Evolutionary conservation across 2,329 filamentous ascomycete species (phyloP), one percentile per base, ranked within the genome.

Genomic region (Fusarium agapanthi): DNA sequence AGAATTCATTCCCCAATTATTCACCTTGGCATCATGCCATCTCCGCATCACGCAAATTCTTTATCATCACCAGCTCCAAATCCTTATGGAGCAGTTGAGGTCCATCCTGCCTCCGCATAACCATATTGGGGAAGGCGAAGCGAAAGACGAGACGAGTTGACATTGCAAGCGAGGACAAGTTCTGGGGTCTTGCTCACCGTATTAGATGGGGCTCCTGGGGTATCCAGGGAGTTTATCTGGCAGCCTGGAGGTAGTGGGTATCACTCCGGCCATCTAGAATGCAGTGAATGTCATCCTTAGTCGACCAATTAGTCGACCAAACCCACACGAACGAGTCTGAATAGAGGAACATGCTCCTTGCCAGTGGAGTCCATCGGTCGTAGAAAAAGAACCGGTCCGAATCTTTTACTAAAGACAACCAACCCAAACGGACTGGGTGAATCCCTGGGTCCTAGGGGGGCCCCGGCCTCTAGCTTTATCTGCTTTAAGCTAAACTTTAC

Each of bases 351-450:
- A 44, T 7, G 43, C 63, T 47, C 64, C 41, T 28, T 47, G 65
- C 10, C n/a, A 47, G 70, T 67, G 71, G 69, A 37, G 60, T 44
- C n/a, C n/a, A n/a, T 68, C 68, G 71, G 74, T 40, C 44, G 51
- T 51, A 73, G 71, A 77, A 69, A 41, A 72, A 65, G 61, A 72
- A 65, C 75, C 75, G 75, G 75, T 47, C 75, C 73, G 71, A 77
- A 55, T 67, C 34, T 73, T 59, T 51, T 48, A 26, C 35, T 32
- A 41, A 48, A 51, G 38, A 41, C 32, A 32, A 40, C 44, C 32
- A 26, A 40, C 44, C 47, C 53, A 54, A 35, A 47, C 24, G 12
- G 5, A 24, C 22, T 3, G 15, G 54, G 30, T n/a, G n/a, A 41
- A 57, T 48, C 54, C 40, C 16, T 28, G 54, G 11, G 22, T 5